These are phyloP conservation scores for Clarireedia hainanense DNA, from an alignment of 2,329 filamentous ascomycete genomes.

Conservation along the genomic window DNA sequence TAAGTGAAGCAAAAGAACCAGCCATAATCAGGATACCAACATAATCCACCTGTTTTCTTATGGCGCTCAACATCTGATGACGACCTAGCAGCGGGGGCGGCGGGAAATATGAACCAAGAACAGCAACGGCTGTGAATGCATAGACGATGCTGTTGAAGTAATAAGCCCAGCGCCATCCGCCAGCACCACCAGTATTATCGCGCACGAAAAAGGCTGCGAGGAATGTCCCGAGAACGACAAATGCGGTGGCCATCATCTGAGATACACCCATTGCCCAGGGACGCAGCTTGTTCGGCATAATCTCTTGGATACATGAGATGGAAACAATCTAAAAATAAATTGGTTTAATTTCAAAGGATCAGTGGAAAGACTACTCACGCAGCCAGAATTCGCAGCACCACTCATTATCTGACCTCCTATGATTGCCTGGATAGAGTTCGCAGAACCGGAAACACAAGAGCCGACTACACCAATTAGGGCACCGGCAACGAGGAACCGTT, in stretches of 20 bases:
- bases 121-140: constrained; percentile 9
- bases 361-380: constrained; percentile 6
- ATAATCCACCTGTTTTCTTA: constrained; percentile 12
- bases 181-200: constrained; percentile 11
- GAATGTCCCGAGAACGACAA: constrained; percentile 16
- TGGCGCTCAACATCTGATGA: constrained; percentile 10
- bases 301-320: constrained; percentile 18
- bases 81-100: constrained; percentile 13
- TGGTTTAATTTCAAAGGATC: too few relatives aligned
- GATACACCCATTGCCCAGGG: constrained; percentile 16
- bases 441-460: constrained; percentile 11
- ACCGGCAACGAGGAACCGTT: constrained; percentile 17
- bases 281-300: constrained; percentile 15
- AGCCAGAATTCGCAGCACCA: constrained; percentile 15
- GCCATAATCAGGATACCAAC: constrained; percentile 14
- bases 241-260: constrained; percentile 13
- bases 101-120: constrained; percentile 15
- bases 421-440: constrained; percentile 9
- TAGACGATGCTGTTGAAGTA: constrained; percentile 18
- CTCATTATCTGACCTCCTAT: constrained; percentile 15
- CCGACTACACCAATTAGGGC: constrained; percentile 13
- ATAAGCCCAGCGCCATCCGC: constrained; percentile 17
- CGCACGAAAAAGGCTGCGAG: constrained; percentile 14
- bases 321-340: constrained; percentile 8
- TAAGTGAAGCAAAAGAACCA: constrained; percentile 10